These are phyloP conservation scores for Lentinula detonsa DNA, from an alignment of 768 basidiomycete species.

Conservation along the genomic window DNA sequence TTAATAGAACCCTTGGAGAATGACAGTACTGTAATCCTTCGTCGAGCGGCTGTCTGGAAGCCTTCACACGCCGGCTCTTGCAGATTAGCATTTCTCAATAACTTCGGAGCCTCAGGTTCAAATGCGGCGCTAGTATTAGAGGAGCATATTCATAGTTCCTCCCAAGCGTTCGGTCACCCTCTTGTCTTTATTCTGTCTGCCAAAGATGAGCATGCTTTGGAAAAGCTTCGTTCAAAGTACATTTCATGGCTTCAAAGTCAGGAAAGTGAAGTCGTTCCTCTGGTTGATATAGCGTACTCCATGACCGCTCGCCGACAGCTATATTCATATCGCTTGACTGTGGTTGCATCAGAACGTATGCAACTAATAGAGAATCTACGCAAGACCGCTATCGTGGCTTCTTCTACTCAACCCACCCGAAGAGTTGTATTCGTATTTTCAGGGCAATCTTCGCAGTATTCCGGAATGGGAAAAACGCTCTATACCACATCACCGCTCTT, in stretches of 20 bases:
- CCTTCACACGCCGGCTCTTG: conserved; percentile 23
- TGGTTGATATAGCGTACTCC: conserved; percentile 60
- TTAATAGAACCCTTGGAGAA: conserved; percentile 38
- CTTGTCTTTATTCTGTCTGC: conserved; percentile 60
- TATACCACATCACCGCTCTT: conserved; percentile 48
- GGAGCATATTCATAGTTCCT: conserved; percentile 28
- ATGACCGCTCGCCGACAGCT: conserved; percentile 59
- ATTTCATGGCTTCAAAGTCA: conserved; percentile 38
- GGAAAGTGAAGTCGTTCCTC: conserved; percentile 14
- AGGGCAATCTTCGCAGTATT: conserved; percentile 54
- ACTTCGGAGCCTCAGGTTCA: conserved; percentile 72
- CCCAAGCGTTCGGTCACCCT: conserved; percentile 5
- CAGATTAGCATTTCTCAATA: conserved; percentile 60
- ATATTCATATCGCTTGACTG: conserved; percentile 46
- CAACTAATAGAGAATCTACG: conserved; percentile 44
- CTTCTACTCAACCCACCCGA: background rate
- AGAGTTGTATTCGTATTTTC: conserved; percentile 58
- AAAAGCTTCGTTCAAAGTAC: conserved; percentile 40
- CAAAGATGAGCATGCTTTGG: conserved; percentile 41
- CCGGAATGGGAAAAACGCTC: conserved; percentile 54
- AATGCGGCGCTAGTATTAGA: conserved; percentile 60
- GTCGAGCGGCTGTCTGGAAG: conserved; percentile 34
- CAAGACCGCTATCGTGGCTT: conserved; percentile 21
- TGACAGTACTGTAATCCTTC: conserved; percentile 43
- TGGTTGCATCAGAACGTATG: conserved; percentile 33